Evolutionary conservation across 495 filamentous ascomycete genomes (phyloP).

Genomic region (Penicillium paxilli): DNA sequence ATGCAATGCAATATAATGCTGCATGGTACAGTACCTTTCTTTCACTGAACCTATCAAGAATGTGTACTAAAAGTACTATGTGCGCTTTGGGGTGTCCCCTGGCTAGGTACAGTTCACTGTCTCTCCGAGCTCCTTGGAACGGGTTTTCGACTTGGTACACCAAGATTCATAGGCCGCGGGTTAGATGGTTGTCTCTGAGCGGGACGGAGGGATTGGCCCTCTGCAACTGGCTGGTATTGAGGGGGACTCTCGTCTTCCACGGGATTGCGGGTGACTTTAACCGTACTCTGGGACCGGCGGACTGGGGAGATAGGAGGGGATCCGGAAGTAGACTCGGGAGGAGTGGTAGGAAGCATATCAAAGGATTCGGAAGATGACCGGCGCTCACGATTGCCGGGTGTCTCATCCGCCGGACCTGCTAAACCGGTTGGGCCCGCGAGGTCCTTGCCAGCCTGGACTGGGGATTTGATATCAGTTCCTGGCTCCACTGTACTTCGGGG

Average conservation of each 20-base stretch:
- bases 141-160: slow-evolving; percentile 42
- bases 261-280: slow-evolving; percentile 34
- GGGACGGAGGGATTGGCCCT: no score
- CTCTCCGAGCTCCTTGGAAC: slow-evolving; percentile 33
- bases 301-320: slow-evolving; percentile 38
- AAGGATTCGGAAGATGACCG: slow-evolving; percentile 46
- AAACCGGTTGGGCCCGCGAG: slow-evolving; percentile 14
- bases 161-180: slow-evolving; percentile 38
- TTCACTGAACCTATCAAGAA: no score
- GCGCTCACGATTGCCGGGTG: slow-evolving; percentile 21
- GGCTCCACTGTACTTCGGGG: slow-evolving; percentile 31
- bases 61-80: no score
- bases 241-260: slow-evolving; percentile 39
- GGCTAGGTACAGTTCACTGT: no score
- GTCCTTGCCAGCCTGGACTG: slow-evolving; percentile 31
- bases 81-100: no score
- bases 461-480: slow-evolving; percentile 44
- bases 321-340: slow-evolving; percentile 39
- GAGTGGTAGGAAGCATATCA: slow-evolving; percentile 48
- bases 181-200: slow-evolving; percentile 2
- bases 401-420: slow-evolving; percentile 18
- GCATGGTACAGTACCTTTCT: background rate
- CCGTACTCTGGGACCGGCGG: slow-evolving; percentile 37
- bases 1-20: no score
- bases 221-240: slow-evolving; percentile 37